Evolutionary conservation across 2,329 filamentous ascomycete species (phyloP).

Genomic region (Conoideocrella luteorostrata): DNA sequence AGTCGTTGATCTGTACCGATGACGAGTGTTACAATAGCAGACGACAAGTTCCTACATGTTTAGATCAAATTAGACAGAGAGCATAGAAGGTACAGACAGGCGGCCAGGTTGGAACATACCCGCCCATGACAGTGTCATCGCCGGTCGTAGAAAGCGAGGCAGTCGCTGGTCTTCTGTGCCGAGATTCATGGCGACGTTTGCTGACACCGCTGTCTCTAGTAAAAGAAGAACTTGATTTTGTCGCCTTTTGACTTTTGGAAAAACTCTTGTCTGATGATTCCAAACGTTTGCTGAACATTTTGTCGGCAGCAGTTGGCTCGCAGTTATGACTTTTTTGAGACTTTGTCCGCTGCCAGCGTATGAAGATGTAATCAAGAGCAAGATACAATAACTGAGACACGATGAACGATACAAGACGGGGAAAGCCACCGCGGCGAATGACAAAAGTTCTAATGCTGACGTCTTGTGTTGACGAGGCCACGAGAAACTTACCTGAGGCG

Average conservation of each 20-base stretch:
- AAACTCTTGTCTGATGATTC: slow-evolving; percentile 45
- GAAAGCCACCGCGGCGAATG: neutral
- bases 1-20: slow-evolving; percentile 78
- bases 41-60: slow-evolving; percentile 29
- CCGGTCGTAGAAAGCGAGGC: slow-evolving; percentile 32
- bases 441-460: neutral
- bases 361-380: too few species aligned
- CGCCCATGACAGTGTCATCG: slow-evolving; percentile 35
- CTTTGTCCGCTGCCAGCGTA: too few species aligned
- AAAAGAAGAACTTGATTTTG: slow-evolving; percentile 48
- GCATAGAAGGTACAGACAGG: too few species aligned
- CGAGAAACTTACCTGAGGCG: slow-evolving; percentile 3
- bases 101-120: slow-evolving; percentile 32
- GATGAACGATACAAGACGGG: neutral
- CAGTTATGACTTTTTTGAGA: too few species aligned
- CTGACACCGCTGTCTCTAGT: slow-evolving; percentile 47
- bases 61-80: neutral
- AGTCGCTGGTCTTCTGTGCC: slow-evolving; percentile 41
- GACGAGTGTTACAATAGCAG: slow-evolving; percentile 71
- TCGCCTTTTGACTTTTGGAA: slow-evolving; percentile 43
- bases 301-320: slow-evolving; percentile 8
- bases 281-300: slow-evolving; percentile 44
- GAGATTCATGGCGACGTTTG: slow-evolving; percentile 48
- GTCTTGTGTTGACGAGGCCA: neutral
- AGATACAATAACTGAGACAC: neutral